Base-by-base conservation (phyloP, 495 filamentous ascomycete species). In the Apodospora peruviana region DNA sequence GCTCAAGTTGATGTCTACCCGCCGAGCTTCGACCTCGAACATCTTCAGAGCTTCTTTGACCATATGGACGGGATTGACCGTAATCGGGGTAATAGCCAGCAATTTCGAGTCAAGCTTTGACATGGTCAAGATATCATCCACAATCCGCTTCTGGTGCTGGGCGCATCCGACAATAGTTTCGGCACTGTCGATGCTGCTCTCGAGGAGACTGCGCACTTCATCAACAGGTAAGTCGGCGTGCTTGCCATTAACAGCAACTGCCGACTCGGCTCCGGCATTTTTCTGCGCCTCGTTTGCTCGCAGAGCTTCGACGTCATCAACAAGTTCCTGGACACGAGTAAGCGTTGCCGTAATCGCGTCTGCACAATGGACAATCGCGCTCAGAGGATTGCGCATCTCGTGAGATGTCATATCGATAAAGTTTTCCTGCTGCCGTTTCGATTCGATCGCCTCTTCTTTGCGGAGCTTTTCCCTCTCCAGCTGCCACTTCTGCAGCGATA, bases 331-430 rank as follows among this genome's bases (percentile, higher is more conserved):
- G 4, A 65, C 59, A 20, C 54, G 52, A 1, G 43, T 40, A 17
- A 68, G 57, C 8, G 60, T 65, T 0, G 63, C 64, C 5, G 60
- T 68, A 41, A 70, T 65, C 37, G 66, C 60, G 52, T 89, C 85
- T 2, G 83, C 79, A 59, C 83, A 87, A 55, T 87, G 83, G 35
- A 87, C 60, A 24, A 89, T 86, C 1, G 85, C 85, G 41, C 76
- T 82, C 5, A 90, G 69, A 3, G 86, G 86, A 52, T 90, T 90
- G 5, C 85, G 75, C 65, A 90, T 84, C 60, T 91, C 86, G 58
- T 89, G 85, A 20, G 80, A 85, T 16, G 82, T 86, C 66, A 86
- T 88, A 61, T 88, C 85, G 58, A 90, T 87, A 55, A 88, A 89
- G 47, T 83, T 85, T 53, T 88, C 80, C 51, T 82, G 81, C 42